Evolutionary conservation across 768 basidiomycete genomes (phyloP), one percentile per base, ranked within the genome.

Genomic region (Termitomyces bulborhizus): DNA sequence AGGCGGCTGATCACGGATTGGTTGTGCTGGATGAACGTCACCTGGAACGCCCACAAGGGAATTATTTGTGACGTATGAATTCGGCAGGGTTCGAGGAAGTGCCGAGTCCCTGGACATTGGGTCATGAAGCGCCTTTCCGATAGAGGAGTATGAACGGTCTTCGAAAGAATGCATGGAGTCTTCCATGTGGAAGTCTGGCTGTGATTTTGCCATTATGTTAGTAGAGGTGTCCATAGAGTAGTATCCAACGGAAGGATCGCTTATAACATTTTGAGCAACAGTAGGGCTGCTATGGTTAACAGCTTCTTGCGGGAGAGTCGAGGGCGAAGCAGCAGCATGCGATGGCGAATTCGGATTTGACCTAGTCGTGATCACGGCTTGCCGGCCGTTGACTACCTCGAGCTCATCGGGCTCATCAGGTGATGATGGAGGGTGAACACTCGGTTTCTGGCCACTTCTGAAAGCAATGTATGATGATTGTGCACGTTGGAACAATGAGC

Each of bases 401-500:
- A 74, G 63, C 36, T 71, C 71, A 53, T 76, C 74, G 5, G 67
- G 66, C 43, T 61, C 62, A 32, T 57, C 58, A 6, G 63, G 56
- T 4, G 62, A 58, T 37, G 56, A 41, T 24, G 47, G 27, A 13
- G 36, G 21, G 12, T 32, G 41, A 13, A 15, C 31, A 31, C 18
- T 29, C 4, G 46, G 57, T 18, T 56, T 58, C n/a, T 60, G 58
- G n/a, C 69, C 69, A 12, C 60, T 63, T 29, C 59, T 67, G 40
- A 62, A 69, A 1, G 68, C 61, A 7, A 61, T 48, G 49, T 70
- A 74, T 6, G 71, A 58, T 6, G 61, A 45, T 15, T 65, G 60
- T 1, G 77, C 77, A 12, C 76, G 71, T 29, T 65, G 60, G 15
- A 59, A 63, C 11, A 79, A 68, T 50, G 68, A 71, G 46, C 70